Percentiles rank a stretch among this genome's conserved stretches.
Conservation (phyloP, 1,139 yeast species). For the Saccharomyces hybrid region DNA sequence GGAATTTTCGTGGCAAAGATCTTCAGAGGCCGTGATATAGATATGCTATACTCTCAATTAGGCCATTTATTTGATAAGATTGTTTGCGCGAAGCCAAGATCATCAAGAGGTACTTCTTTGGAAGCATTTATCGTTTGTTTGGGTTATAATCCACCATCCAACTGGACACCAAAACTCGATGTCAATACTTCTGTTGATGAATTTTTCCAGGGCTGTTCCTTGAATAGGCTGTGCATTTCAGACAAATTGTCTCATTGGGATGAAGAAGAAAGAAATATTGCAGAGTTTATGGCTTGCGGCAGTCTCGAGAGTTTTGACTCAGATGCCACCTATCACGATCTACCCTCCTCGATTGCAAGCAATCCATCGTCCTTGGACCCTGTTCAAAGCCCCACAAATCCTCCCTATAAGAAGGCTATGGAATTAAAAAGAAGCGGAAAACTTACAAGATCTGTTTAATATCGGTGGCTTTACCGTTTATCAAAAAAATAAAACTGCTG, state of each 20-base stretch:
- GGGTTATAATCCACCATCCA: conserved; percentile 72
- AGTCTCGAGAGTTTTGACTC: conserved; percentile 81
- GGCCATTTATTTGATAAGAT: conserved; percentile 79
- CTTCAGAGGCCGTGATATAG: conserved; percentile 92
- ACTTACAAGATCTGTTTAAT: conserved; percentile 21
- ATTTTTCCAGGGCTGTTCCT: conserved; percentile 60
- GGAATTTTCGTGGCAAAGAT: conserved; percentile 95
- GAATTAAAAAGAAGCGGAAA: conserved; percentile 74
- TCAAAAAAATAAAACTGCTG: background rate
- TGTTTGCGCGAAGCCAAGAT: conserved; percentile 90
- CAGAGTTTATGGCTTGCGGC: conserved; percentile 91
- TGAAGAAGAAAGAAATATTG: conserved; percentile 63
- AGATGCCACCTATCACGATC: conserved; percentile 79
- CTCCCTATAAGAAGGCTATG: conserved; percentile 87
- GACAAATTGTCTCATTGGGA: conserved; percentile 37
- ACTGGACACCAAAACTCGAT: conserved; percentile 68
- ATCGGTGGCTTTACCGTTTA: background rate
- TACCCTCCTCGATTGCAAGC: background rate
- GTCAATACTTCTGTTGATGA: conserved; percentile 65
- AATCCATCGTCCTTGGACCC: conserved; percentile 53
- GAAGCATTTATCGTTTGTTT: conserved; percentile 92
- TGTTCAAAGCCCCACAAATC: conserved; percentile 91
- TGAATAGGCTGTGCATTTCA: conserved; percentile 44
- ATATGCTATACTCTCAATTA: conserved; percentile 79
- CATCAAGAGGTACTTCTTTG: conserved; percentile 87